Base-by-base conservation (phyloP, 2,329 filamentous ascomycete species). In the Lecanicillium sp. region DNA sequence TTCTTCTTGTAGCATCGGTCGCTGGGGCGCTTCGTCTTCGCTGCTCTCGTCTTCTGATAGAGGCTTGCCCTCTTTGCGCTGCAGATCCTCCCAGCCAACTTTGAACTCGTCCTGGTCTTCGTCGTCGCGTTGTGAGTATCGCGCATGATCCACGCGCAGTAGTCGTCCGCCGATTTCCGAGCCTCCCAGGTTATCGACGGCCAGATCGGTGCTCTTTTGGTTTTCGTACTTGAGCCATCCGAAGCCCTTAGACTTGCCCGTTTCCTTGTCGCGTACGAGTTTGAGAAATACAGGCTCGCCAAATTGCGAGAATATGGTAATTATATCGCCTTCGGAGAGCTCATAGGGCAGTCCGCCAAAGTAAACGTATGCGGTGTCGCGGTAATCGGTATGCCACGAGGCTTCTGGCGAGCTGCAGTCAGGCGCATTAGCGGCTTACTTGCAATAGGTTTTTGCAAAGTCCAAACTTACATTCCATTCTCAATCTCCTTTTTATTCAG, bases 211-310 rank as follows among this genome's bases (percentile, higher is more conserved):
- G 68, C 90, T 96, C 57, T 91, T 79, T 71, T 98, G 93, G 67
- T 98, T 91, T 65, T 98, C 93, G 67, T 97, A 98, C 64, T 98
- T 98, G 50, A 98, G 77, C 77, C 94, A 98, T 3, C 86, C 90
- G 62, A 97, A 98, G 1, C 93, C 93, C 56, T 86, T 86, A 52
- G 87, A 94, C 68, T 95, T 96, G 52, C 93, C 93, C 0, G 90
- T 94, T 64, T 97, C 94, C 63, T 93, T 93, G 74, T 98, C 93
- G 60, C 93, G 88, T 40, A 86, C 83, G 11, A 98, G 80, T 59
- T 96, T 94, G 51, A 98, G 77, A 68, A 91, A 94, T 3, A 90
- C 87, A 2, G 94, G 94, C 63, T 97, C 91, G 58, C 93, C 93
- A 62, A 85, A 98, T 66, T 98, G 93, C 6, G 90, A 95, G 73